Conservation (phyloP, 345 rosid genomes). For the Raphanus raphanistrum region DNA sequence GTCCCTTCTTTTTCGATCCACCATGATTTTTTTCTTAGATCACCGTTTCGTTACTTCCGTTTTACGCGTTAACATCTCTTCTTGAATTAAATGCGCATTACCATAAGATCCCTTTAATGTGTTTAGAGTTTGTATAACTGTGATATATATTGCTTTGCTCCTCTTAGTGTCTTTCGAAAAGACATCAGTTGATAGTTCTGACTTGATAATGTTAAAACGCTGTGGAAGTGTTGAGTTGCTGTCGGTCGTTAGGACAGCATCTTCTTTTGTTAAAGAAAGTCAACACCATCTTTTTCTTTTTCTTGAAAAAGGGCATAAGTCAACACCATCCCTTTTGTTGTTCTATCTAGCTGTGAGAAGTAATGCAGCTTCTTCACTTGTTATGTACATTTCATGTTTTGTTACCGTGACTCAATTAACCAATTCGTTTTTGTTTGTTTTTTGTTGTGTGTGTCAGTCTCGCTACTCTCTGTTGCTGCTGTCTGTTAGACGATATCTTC, state of each 20-base stretch:
- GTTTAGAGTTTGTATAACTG: background rate
- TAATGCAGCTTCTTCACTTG: background rate
- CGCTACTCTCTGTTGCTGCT: slow-evolving; percentile 48
- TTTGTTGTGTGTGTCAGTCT: slow-evolving; percentile 27
- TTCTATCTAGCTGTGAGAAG: background rate
- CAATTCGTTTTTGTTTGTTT: background rate
- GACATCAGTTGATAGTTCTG: background rate
- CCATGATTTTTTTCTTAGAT: background rate
- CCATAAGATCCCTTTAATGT: background rate
- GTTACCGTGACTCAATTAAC: background rate
- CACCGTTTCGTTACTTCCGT: background rate
- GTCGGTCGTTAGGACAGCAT: background rate
- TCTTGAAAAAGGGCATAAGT: background rate
- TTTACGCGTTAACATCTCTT: background rate
- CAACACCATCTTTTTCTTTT: background rate
- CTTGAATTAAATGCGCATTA: background rate
- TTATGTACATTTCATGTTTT: background rate
- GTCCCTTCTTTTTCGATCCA: background rate
- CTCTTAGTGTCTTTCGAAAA: background rate
- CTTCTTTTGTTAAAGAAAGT: background rate
- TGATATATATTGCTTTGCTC: background rate
- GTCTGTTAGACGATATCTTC: slow-evolving; percentile 45
- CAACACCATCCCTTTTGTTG: background rate
- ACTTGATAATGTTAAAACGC: background rate
- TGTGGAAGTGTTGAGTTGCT: background rate